Evolutionary conservation across 768 basidiomycete genomes (phyloP).

Genomic region (Erythrobasidium yunnanense): DNA sequence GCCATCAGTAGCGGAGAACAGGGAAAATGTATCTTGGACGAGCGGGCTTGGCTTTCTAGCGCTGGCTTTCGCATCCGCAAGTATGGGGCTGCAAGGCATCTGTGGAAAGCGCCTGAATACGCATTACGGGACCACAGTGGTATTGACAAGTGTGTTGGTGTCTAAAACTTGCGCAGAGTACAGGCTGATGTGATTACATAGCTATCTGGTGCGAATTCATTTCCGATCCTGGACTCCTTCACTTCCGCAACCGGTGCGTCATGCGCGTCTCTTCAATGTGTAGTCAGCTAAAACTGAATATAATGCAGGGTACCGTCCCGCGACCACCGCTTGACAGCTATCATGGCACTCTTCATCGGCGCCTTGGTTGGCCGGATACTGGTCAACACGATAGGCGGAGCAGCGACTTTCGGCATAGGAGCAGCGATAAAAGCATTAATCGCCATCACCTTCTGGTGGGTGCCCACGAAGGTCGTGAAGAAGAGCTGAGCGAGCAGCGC

Average conservation of each 20-base stretch:
- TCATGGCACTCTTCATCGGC: slow-evolving; percentile 38
- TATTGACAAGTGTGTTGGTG: slow-evolving; percentile 51
- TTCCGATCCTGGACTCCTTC: slow-evolving; percentile 7
- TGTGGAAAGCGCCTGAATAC: slow-evolving; percentile 68
- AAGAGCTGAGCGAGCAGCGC: too few relatives aligned
- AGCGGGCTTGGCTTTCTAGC: slow-evolving; percentile 57
- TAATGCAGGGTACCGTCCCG: slow-evolving; percentile 34
- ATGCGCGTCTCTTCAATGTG: background rate
- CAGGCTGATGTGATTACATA: too few relatives aligned
- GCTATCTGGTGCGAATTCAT: slow-evolving; percentile 22
- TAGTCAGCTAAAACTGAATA: slow-evolving; percentile 13
- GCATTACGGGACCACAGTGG: slow-evolving; percentile 69
- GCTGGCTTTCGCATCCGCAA: slow-evolving; percentile 67
- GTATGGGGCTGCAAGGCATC: slow-evolving; percentile 74
- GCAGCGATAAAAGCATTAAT: slow-evolving; percentile 29
- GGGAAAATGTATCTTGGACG: slow-evolving; percentile 49
- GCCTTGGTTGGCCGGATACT: slow-evolving; percentile 39
- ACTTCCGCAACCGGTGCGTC: background rate
- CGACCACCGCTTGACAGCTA: slow-evolving; percentile 38
- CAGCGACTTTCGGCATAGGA: slow-evolving; percentile 25
- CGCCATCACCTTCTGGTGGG: slow-evolving; percentile 63
- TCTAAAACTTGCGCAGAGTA: background rate
- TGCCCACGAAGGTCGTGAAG: slow-evolving; percentile 68
- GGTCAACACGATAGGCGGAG: slow-evolving; percentile 33
- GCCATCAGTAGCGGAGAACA: slow-evolving; percentile 41